Conservation (phyloP, 352 stramenopile species). For the Phytophthora sansomeana region DNA sequence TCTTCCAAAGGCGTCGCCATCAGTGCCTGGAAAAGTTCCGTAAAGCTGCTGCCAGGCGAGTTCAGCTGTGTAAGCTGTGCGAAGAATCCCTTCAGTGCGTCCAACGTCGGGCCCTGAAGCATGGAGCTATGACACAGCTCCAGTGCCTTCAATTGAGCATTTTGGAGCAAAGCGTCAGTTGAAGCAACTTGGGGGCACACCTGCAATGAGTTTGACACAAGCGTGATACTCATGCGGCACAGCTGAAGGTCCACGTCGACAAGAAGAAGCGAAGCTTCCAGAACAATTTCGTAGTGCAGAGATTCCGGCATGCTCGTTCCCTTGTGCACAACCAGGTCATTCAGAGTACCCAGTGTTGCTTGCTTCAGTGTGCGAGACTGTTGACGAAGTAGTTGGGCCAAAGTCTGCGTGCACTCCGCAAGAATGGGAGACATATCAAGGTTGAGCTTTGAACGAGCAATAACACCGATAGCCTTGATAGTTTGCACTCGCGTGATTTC, state of each 20-base stretch:
- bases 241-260: constrained; percentile 97
- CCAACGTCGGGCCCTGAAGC: constrained; percentile 87
- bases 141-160: constrained; percentile 84
- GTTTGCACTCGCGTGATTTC: constrained; percentile 97
- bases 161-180: constrained; percentile 68
- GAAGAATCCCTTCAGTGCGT: constrained; percentile 67
- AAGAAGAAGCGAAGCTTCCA: constrained; percentile 92
- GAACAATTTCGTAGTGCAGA: constrained; percentile 92
- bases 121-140: constrained; percentile 92
- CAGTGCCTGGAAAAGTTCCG: constrained; percentile 88
- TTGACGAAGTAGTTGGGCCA: constrained; percentile 95
- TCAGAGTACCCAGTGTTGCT: constrained; percentile 92
- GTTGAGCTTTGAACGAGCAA: constrained; percentile 86
- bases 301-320: constrained; percentile 67
- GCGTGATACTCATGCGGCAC: constrained; percentile 93
- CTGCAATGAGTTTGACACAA: constrained; percentile 82
- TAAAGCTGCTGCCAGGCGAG: constrained; percentile 73
- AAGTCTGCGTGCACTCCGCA: constrained; percentile 81
- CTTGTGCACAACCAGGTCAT: constrained; percentile 89
- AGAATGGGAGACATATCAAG: constrained; percentile 95
- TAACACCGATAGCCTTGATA: constrained; percentile 95
- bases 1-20: constrained; percentile 62
- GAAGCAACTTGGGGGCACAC: constrained; percentile 67
- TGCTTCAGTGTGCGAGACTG: constrained; percentile 97
- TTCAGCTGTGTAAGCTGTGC: constrained; percentile 73